Base-by-base conservation (phyloP, 257 asterid species). In the Oldenlandia corymbosa region DNA sequence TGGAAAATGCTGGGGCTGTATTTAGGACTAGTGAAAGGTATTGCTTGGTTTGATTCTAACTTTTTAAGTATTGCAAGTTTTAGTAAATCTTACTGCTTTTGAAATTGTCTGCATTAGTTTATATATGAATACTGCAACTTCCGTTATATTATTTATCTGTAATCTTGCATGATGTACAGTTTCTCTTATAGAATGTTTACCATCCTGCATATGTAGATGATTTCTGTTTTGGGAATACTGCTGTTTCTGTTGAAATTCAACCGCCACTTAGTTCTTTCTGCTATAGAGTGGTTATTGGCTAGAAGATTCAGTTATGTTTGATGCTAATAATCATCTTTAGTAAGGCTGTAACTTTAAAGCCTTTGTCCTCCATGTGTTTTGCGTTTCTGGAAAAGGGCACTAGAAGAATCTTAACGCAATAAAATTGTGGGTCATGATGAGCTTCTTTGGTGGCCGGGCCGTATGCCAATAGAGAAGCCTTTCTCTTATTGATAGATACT, bases 11-110 rank as follows among this genome's bases (percentile, higher is more conserved):
- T 2, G 95, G 99, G 64, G 96, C 96, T 41, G 62, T 93, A 49
- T 93, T 93, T 76, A 84, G 99, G 82, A 93, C 96, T 23, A 93
- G 97, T 72, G 99, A 90, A 72, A 93, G 99, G 99, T 93, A 90
- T 62, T 31, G 17, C n/a, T 66, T 46, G 21, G 45, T 58, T 64
- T 27, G 8, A 24, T 12, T 53, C n/a, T n/a, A n/a, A 32, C 10
- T n/a, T 16, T 18, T 62, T 36, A 47, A 20, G 54, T 17, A 43
- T 66, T 63, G 42, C 65, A 45, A 27, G 55, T 26, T 50, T 64
- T 13, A 18, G 14, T 45, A 11, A 47, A 57, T 47, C n/a, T 23
- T 67, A 1, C 30, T 47, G 51, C 52, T 34, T 47, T 0, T 39
- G 5, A 30, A 10, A 18, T 10, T 32, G 7, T 0, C 10, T 13